phyloP scores from a whole-genome alignment of 2,329 filamentous ascomycete genomes.

The Botrytis cinerea region DNA sequence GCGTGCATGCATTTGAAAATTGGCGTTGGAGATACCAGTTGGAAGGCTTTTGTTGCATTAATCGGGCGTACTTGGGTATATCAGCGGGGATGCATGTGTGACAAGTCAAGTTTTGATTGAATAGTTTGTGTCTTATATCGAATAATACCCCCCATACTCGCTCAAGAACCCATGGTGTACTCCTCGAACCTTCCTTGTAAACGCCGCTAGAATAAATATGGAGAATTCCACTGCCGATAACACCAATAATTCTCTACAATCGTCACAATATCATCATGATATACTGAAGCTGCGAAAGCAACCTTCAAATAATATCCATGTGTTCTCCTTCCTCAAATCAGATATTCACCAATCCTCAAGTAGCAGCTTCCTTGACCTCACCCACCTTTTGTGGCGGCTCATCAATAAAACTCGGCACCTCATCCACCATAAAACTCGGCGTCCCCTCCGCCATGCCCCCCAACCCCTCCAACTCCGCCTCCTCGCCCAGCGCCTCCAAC shows the following conservation, averaged over 20 bases:
- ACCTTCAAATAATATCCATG: constrained; percentile 1
- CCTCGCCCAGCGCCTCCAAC: constrained; percentile 88
- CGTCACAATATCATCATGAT: not conserved
- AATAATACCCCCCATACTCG: not conserved
- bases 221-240: not conserved
- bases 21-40: constrained; percentile 17
- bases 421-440: constrained; percentile 87
- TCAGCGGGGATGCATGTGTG: not conserved
- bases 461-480: constrained; percentile 80
- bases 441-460: constrained; percentile 55
- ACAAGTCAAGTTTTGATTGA: not conserved
- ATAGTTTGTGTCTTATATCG: constrained; percentile 1
- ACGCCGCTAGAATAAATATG: not conserved
- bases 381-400: constrained; percentile 73
- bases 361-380: constrained; percentile 81
- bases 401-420: constrained; percentile 87
- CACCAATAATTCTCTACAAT: not conserved
- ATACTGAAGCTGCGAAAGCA: not conserved
- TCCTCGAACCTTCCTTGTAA: not conserved
- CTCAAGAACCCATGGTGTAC: not conserved
- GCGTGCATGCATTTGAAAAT: constrained; percentile 11
- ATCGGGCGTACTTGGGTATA: constrained; percentile 1
- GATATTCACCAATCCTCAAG: constrained; percentile 41
- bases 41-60: constrained; percentile 6
- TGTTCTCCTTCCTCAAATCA: not conserved